Percentiles rank a stretch among this genome's conserved stretches.
phyloP scores from a whole-genome alignment of 441 rosid species.

The Brassica hybrid region DNA sequence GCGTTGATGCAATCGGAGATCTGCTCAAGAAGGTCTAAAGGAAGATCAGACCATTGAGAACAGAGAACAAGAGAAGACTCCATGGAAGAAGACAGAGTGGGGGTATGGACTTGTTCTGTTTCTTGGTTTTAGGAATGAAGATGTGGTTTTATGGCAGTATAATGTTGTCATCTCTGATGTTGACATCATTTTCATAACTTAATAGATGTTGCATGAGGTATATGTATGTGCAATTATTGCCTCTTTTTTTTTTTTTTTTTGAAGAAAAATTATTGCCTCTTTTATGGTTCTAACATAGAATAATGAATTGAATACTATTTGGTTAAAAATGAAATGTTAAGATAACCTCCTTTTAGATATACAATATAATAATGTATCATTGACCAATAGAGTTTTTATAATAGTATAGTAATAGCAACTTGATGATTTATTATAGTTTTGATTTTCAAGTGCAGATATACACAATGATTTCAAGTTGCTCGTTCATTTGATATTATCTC shows the following conservation, averaged over 20 bases:
- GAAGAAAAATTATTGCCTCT: too few relatives aligned
- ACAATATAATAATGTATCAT: neutral
- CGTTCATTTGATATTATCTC: neutral
- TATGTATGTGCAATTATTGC: too few relatives aligned
- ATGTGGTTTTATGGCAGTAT: constrained; percentile 17
- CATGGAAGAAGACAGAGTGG: constrained; percentile 17
- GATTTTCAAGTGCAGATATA: neutral
- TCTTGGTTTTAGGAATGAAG: constrained; percentile 22
- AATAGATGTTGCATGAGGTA: constrained; percentile 5
- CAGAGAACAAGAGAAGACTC: constrained; percentile 20
- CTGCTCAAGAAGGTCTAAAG: constrained; percentile 34
- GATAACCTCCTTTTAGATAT: too few relatives aligned
- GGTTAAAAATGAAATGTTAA: too few relatives aligned
- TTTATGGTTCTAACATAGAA: too few relatives aligned
- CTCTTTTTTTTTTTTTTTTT: too few relatives aligned
- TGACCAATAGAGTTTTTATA: constrained; percentile 4
- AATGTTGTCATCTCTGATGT: constrained; percentile 16
- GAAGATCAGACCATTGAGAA: constrained; percentile 40
- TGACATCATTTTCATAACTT: constrained; percentile 38
- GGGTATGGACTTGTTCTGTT: constrained; percentile 9
- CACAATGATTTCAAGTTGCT: constrained; percentile 2
- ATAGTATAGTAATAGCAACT: neutral
- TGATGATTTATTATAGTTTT: neutral
- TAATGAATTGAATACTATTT: too few relatives aligned
- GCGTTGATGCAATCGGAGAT: constrained; percentile 15